Percentiles rank a stretch among this genome's conserved stretches.
These are phyloP conservation scores for Candolleomyces efflorescens DNA, from an alignment of 768 basidiomycete species.

Conservation along the genomic window DNA sequence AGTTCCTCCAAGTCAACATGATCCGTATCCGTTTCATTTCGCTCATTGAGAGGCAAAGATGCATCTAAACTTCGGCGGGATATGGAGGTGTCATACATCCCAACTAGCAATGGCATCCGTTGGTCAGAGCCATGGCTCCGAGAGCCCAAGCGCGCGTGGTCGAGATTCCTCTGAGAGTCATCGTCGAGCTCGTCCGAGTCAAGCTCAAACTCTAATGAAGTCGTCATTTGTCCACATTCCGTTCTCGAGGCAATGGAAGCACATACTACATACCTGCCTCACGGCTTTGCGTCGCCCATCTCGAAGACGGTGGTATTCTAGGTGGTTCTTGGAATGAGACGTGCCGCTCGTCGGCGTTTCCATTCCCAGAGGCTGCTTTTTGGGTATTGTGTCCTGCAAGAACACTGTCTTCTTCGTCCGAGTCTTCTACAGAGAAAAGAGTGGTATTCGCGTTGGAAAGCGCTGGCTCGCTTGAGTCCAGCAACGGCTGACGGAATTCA, in stretches of 20 bases:
- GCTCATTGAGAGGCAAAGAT: constrained; percentile 41
- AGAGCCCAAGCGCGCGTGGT: constrained; percentile 21
- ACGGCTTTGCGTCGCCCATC: constrained; percentile 72
- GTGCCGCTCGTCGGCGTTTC: constrained; percentile 9
- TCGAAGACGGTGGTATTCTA: constrained; percentile 44
- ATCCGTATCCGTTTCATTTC: constrained; percentile 28
- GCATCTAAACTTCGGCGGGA: constrained; percentile 54
- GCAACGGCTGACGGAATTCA: constrained; percentile 58
- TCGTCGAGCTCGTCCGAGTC: constrained; percentile 82
- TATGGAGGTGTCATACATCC: constrained; percentile 65
- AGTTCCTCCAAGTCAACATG: constrained; percentile 69
- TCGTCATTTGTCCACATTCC: background rate
- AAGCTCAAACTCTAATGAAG: constrained; percentile 67
- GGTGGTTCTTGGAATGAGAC: background rate
- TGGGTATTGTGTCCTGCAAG: constrained; percentile 22
- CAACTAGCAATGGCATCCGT: constrained; percentile 73
- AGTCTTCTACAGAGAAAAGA: constrained; percentile 55
- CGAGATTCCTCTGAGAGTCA: constrained; percentile 20
- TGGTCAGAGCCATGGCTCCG: constrained; percentile 42
- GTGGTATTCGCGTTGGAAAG: constrained; percentile 28
- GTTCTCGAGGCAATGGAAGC: constrained; percentile 7
- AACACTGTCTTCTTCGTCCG: constrained; percentile 36
- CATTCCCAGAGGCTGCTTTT: constrained; percentile 14
- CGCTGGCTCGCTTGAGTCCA: constrained; percentile 42
- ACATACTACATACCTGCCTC: constrained; percentile 66